phyloP scores from a whole-genome alignment of 768 basidiomycete genomes.

The Trametes cubensis region DNA sequence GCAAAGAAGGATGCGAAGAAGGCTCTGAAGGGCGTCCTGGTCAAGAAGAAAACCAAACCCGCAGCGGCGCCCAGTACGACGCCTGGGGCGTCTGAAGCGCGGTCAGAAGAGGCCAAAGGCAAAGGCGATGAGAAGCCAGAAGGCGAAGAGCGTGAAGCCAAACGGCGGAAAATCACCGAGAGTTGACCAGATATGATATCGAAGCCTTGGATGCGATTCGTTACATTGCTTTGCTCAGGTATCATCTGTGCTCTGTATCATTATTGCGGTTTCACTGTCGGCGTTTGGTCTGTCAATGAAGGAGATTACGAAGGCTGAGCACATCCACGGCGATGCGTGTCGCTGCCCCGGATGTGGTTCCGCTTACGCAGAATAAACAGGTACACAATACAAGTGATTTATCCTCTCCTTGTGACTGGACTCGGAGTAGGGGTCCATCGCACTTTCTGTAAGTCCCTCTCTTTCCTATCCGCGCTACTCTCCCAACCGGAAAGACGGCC shows the following conservation, averaged over 20 bases:
- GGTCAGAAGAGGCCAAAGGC: conserved; percentile 23
- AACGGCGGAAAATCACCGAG: conserved; percentile 59
- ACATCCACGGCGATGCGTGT: too few relatives aligned
- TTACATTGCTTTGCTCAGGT: not conserved
- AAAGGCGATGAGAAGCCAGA: conserved; percentile 12
- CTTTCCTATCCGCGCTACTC: conserved; percentile 40
- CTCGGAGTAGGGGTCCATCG: conserved; percentile 82
- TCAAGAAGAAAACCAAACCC: conserved; percentile 71
- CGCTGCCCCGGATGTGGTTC: too few relatives aligned
- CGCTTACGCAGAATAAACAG: too few relatives aligned
- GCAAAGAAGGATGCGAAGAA: conserved; percentile 68
- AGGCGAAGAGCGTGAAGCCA: conserved; percentile 45
- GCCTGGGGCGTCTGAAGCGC: not conserved
- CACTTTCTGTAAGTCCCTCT: conserved; percentile 64
- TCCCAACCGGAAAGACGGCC: conserved; percentile 61
- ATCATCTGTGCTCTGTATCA: conserved; percentile 6
- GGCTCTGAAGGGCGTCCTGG: conserved; percentile 74
- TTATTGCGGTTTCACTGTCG: conserved; percentile 1
- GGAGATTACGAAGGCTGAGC: too few relatives aligned
- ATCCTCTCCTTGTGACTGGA: conserved; percentile 42
- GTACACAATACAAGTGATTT: not conserved
- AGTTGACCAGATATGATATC: conserved; percentile 23
- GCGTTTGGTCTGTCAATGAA: not conserved
- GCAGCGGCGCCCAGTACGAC: conserved; percentile 10
- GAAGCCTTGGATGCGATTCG: not conserved